These are phyloP conservation scores for Picochlorum sp. DNA, from an alignment of 139 green algal genomes.

Conservation along the genomic window DNA sequence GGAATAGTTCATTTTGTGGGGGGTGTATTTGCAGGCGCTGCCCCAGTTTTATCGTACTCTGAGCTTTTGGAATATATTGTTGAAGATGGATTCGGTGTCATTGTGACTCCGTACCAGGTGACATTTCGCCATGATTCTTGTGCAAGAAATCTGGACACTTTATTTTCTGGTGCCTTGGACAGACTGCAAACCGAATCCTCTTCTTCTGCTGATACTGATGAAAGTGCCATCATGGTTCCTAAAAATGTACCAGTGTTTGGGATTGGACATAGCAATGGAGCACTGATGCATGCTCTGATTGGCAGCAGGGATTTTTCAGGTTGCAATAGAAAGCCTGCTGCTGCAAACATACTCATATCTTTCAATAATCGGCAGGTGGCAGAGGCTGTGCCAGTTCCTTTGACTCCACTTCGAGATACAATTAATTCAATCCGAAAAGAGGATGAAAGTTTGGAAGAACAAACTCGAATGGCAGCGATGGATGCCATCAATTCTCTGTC, in stretches of 20 bases:
- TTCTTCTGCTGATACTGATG: constrained; percentile 10
- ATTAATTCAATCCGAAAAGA: constrained; percentile 7
- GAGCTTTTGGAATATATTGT: constrained; percentile 60
- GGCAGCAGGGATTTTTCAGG: neutral
- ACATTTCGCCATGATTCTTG: constrained; percentile 78
- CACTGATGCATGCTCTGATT: constrained; percentile 65
- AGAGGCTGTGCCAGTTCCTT: constrained; percentile 61
- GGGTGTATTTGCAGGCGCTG: constrained; percentile 79
- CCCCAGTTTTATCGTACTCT: constrained; percentile 61
- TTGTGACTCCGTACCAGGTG: constrained; percentile 65
- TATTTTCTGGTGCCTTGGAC: constrained; percentile 37
- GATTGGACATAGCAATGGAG: constrained; percentile 77
- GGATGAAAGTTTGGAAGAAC: neutral
- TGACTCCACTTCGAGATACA: constrained; percentile 42
- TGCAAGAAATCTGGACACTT: constrained; percentile 55
- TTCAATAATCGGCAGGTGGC: constrained; percentile 77
- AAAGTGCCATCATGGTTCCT: neutral
- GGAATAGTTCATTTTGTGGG: constrained; percentile 80
- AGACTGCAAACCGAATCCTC: constrained; percentile 12
- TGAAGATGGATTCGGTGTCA: constrained; percentile 20
- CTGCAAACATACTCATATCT: constrained; percentile 71
- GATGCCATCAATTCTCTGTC: too few species aligned
- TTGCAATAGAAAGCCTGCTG: too few species aligned
- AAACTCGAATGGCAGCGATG: too few species aligned
- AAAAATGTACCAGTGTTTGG: constrained; percentile 56